phyloP scores from a whole-genome alignment of 495 filamentous ascomycete species.

The Copromyces sp. region DNA sequence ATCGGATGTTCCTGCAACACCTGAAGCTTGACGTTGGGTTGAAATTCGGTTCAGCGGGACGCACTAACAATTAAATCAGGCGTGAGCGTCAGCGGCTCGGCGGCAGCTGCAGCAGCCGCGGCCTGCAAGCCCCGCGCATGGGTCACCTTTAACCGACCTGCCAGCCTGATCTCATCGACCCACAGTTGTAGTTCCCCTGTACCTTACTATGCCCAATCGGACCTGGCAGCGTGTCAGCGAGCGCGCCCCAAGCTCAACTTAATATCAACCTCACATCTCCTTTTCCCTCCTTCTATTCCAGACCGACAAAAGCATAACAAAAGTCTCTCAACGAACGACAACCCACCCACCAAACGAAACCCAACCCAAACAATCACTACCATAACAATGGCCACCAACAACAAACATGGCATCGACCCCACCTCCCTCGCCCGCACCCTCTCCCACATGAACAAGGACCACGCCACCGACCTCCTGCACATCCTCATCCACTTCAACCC shows the following conservation, averaged over 20 bases:
- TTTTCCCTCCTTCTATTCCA: neutral
- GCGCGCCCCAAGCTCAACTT: neutral
- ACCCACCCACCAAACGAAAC: neutral
- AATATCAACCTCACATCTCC: neutral
- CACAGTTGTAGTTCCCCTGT: neutral
- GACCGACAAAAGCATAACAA: neutral
- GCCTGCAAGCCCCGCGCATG: neutral
- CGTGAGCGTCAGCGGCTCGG: neutral
- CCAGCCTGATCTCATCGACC: neutral
- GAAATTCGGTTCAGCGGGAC: neutral
- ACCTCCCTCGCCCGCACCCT: constrained; percentile 53
- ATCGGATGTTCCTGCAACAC: neutral
- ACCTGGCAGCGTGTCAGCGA: neutral
- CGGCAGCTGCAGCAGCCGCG: neutral
- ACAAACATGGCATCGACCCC: constrained; percentile 4
- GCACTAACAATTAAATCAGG: neutral
- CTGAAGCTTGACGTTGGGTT: neutral
- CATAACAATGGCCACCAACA: neutral
- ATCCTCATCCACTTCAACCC: constrained; percentile 54
- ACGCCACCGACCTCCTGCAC: constrained; percentile 52
- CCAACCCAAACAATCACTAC: neutral
- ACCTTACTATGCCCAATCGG: neutral
- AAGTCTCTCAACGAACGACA: neutral
- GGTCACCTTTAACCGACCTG: neutral
- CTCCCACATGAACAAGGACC: constrained; percentile 74